Conservation (phyloP, 2,329 filamentous ascomycete genomes). For the Fusarium continuum region DNA sequence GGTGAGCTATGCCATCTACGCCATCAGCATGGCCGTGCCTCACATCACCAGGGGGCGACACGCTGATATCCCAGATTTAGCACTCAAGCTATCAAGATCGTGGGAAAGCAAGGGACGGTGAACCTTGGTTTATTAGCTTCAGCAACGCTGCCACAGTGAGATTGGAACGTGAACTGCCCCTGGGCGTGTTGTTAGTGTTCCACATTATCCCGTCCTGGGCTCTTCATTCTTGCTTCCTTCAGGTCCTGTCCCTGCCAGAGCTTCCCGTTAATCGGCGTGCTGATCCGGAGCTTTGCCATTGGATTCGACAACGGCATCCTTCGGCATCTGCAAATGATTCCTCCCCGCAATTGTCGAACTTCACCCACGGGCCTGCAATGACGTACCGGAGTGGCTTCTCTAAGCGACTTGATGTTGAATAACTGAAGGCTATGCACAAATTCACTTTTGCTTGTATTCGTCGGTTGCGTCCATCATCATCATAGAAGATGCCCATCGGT, state of each 20-base stretch:
- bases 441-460: slow-evolving; percentile 9
- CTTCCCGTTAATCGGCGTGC: slow-evolving; percentile 32
- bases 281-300: slow-evolving; percentile 28
- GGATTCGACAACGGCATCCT: slow-evolving; percentile 33
- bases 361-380: slow-evolving; percentile 24
- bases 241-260: slow-evolving; percentile 14
- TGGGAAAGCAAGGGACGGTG: slow-evolving; percentile 32
- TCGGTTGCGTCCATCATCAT: background rate
- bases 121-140: slow-evolving; percentile 19
- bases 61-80: slow-evolving; percentile 29
- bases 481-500: slow-evolving; percentile 29
- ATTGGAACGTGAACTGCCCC: slow-evolving; percentile 6
- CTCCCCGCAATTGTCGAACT: slow-evolving; percentile 20
- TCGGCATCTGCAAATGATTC: slow-evolving; percentile 18
- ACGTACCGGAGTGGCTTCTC: slow-evolving; percentile 15
- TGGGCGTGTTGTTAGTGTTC: slow-evolving; percentile 22
- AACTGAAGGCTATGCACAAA: slow-evolving; percentile 23
- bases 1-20: slow-evolving; percentile 45
- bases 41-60: slow-evolving; percentile 31
- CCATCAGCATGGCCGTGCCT: slow-evolving; percentile 35
- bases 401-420: slow-evolving; percentile 1
- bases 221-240: background rate
- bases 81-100: slow-evolving; percentile 23
- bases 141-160: slow-evolving; percentile 10
- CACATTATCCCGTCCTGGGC: background rate